Percentiles rank a stretch among this genome's conserved stretches.
phyloP scores from a whole-genome alignment of 1,284 basidiomycete genomes.

The Trametes pubescens region DNA sequence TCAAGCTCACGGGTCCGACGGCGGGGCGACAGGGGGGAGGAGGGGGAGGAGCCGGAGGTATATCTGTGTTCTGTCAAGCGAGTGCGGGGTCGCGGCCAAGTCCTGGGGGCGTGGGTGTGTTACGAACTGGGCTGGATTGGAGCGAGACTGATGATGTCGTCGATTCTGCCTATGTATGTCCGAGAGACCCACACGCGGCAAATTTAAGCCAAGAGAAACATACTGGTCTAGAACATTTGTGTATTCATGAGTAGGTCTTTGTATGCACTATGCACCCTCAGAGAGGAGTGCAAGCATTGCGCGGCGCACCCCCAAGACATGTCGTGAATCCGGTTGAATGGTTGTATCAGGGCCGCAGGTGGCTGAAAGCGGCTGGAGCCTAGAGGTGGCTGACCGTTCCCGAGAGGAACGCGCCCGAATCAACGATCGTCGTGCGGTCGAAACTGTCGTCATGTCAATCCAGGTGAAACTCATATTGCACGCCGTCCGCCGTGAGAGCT shows the following conservation, averaged over 20 bases:
- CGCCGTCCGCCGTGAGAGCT: not conserved
- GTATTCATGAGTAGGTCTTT: not conserved
- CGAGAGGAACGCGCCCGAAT: not conserved
- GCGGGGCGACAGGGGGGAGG: not conserved
- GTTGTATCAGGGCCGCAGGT: not conserved
- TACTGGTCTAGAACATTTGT: constrained; percentile 8
- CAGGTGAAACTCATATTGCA: not conserved
- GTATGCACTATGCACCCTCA: not conserved
- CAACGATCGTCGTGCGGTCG: not conserved
- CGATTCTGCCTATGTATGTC: constrained; percentile 1
- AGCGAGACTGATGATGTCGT: constrained; percentile 7
- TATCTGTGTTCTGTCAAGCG: constrained; percentile 11
- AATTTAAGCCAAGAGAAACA: constrained; percentile 8
- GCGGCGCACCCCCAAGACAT: not conserved
- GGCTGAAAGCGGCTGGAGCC: too few relatives aligned
- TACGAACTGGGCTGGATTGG: constrained; percentile 15
- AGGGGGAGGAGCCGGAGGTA: not conserved
- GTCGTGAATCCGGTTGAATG: not conserved
- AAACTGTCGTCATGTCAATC: not conserved
- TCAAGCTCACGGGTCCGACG: not conserved
- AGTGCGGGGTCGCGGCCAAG: constrained; percentile 12
- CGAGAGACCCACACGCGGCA: not conserved
- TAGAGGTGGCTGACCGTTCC: not conserved
- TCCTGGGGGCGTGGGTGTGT: constrained; percentile 17
- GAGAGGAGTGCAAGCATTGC: not conserved